Conservation (phyloP, 2,329 filamentous ascomycete species). For the Ceratocystis eucalypticola region DNA sequence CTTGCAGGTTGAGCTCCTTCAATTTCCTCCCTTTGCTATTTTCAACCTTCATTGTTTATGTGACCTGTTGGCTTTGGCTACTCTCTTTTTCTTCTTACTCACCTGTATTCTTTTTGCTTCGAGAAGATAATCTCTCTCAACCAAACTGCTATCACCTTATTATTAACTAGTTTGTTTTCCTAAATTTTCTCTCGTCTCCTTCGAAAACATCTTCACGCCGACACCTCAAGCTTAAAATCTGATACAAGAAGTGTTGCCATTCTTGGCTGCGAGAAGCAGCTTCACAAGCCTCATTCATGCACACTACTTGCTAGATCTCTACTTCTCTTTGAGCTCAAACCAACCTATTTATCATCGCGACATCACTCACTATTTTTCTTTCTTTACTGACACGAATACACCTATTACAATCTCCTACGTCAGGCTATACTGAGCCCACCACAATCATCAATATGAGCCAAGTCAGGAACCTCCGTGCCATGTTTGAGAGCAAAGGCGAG, state of each 20-base stretch:
- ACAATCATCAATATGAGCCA: constrained; percentile 43
- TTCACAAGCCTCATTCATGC: background rate
- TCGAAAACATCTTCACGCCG: background rate
- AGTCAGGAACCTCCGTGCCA: constrained; percentile 63
- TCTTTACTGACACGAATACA: background rate
- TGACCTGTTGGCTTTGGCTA: background rate
- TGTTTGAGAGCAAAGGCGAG: constrained; percentile 61
- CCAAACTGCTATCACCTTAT: background rate
- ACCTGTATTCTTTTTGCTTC: background rate
- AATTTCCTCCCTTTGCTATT: constrained; percentile 8
- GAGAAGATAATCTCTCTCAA: background rate
- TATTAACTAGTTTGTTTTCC: background rate
- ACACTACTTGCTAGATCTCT: background rate
- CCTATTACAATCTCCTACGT: background rate
- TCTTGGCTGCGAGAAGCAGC: constrained; percentile 1
- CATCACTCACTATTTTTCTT: background rate
- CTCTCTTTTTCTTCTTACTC: background rate
- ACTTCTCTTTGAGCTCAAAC: background rate
- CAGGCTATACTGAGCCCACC: background rate
- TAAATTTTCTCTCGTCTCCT: background rate
- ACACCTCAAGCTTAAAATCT: background rate
- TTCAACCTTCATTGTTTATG: background rate
- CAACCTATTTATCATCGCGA: background rate
- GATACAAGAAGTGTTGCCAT: background rate
- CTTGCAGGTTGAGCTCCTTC: background rate